A percentile compares a stretch with the other conserved stretches of the same genome.
phyloP scores from a whole-genome alignment of 371 early-diverging fungal genomes.

The Zychaea mexicana region DNA sequence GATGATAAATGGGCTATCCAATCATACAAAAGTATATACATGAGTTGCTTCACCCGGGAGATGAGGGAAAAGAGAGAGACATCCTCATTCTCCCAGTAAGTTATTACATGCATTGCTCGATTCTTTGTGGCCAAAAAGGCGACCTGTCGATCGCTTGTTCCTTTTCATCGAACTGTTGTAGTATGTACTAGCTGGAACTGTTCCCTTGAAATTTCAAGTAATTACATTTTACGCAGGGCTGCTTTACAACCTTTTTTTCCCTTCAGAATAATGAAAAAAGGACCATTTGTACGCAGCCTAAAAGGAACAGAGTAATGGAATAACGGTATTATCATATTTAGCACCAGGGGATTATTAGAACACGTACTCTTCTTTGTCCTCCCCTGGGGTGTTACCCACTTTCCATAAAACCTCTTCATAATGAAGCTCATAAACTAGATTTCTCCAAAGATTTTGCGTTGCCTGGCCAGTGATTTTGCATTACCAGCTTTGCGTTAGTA shows the following conservation, averaged over 20 bases:
- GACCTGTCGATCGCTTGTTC: background rate
- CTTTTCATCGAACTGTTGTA: background rate
- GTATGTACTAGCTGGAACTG: background rate
- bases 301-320: no score
- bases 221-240: constrained; percentile 1
- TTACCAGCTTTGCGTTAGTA: no score
- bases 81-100: background rate
- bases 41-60: background rate
- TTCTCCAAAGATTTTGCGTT: no score
- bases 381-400: no score
- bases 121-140: background rate
- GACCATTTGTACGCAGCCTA: no score
- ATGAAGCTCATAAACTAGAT: no score
- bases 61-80: background rate
- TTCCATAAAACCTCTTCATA: no score
- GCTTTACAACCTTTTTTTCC: background rate
- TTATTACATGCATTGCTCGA: background rate
- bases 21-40: background rate
- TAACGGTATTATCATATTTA: no score
- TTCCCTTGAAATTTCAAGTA: background rate
- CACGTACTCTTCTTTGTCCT: no score
- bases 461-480: no score
- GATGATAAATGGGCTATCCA: background rate
- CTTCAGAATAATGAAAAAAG: background rate
- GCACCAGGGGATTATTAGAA: no score